A percentile compares a stretch with the other conserved stretches of the same genome.
These are phyloP conservation scores for Aschersonia sp. DNA, from an alignment of 2,329 filamentous ascomycete species.

Conservation along the genomic window DNA sequence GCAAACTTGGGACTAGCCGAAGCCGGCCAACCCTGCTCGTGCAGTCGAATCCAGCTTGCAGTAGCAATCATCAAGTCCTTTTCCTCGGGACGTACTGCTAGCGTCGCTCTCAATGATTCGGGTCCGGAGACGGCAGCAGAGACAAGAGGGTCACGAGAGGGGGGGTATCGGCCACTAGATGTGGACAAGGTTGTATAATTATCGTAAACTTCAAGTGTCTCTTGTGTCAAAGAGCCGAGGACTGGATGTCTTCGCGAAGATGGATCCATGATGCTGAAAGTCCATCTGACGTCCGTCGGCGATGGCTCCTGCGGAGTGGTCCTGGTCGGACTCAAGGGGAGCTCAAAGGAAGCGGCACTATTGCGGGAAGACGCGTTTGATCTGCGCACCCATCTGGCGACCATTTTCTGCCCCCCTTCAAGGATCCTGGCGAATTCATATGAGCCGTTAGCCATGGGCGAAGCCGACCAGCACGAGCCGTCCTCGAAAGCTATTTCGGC, in stretches of 20 bases:
- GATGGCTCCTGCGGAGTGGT: constrained; percentile 11
- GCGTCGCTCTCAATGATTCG: constrained; percentile 14
- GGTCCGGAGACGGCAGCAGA: constrained; percentile 7
- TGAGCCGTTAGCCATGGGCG: constrained; percentile 36
- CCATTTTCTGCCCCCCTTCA: constrained; percentile 40
- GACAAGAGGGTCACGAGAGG: constrained; percentile 15
- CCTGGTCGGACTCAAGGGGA: constrained; percentile 7
- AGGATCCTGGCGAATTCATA: constrained; percentile 53
- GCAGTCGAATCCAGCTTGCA: constrained; percentile 21
- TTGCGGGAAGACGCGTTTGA: constrained; percentile 8
- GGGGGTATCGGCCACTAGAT: constrained; percentile 32
- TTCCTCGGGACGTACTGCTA: constrained; percentile 16
- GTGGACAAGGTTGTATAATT: constrained; percentile 44
- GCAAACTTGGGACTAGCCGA: constrained; percentile 15
- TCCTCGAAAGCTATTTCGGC: constrained; percentile 54
- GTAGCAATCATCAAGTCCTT: constrained; percentile 23
- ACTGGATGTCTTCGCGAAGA: constrained; percentile 58
- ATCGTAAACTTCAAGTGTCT: constrained; percentile 55
- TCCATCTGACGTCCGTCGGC: constrained; percentile 41
- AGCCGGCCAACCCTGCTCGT: constrained; percentile 20
- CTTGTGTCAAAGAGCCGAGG: constrained; percentile 51
- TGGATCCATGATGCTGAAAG: constrained; percentile 63
- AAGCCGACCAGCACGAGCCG: constrained; percentile 43
- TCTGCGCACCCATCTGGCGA: constrained; percentile 55
- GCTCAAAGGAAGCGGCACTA: constrained; percentile 6